Evolutionary conservation across 768 basidiomycete species (phyloP).

Genomic region (Sporobolomyces roseus): DNA sequence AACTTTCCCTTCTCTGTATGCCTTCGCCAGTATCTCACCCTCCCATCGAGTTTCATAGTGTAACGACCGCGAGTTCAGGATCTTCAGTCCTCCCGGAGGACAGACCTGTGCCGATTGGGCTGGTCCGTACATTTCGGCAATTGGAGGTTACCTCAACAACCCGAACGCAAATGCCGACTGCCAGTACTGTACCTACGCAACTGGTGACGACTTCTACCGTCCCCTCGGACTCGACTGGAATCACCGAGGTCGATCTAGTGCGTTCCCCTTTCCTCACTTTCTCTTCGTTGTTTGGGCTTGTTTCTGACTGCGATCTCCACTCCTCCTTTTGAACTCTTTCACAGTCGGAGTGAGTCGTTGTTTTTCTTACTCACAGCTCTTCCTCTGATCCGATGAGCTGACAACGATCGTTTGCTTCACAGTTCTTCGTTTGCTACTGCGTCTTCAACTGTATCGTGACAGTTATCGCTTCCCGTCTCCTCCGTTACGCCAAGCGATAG

Average conservation of each 20-base stretch:
- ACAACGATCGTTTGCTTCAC: background rate
- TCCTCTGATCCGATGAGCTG: no score
- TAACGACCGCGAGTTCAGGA: constrained; percentile 63
- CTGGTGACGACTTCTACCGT: constrained; percentile 11
- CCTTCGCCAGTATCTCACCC: background rate
- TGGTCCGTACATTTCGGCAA: constrained; percentile 58
- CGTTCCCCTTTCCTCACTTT: background rate
- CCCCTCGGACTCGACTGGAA: background rate
- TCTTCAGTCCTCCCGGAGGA: constrained; percentile 68
- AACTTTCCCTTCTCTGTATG: constrained; percentile 44
- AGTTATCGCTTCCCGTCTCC: constrained; percentile 36
- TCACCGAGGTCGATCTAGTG: constrained; percentile 10
- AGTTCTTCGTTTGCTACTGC: constrained; percentile 11
- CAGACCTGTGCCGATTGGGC: constrained; percentile 73
- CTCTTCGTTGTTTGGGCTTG: background rate
- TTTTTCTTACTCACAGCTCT: no score
- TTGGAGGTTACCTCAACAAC: constrained; percentile 74
- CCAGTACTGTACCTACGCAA: constrained; percentile 61
- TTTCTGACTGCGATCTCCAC: background rate
- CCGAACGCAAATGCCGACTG: constrained; percentile 60
- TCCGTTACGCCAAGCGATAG: constrained; percentile 40
- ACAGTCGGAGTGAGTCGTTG: no score
- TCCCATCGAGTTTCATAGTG: constrained; percentile 46
- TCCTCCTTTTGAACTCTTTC: no score
- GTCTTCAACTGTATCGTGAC: constrained; percentile 57